phyloP scores from a whole-genome alignment of 2,329 filamentous ascomycete genomes.

The Pseudocercospora macadamiae region DNA sequence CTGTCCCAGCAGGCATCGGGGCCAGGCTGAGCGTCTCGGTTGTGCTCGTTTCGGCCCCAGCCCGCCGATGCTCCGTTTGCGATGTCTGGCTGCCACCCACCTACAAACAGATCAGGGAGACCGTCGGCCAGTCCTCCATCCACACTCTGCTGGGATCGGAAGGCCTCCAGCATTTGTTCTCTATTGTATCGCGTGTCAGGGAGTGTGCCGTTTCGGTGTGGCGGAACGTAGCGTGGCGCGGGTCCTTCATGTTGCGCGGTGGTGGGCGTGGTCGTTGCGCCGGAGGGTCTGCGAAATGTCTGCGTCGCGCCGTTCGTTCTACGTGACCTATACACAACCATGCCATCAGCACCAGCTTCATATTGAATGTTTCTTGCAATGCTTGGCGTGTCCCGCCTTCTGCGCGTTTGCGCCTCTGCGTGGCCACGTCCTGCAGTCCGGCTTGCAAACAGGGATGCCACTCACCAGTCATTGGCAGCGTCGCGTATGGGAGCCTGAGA shows the following conservation, averaged over 20 bases:
- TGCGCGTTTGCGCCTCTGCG: slow-evolving; percentile 14
- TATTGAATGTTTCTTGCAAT: slow-evolving; percentile 1
- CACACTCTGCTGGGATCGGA: slow-evolving; percentile 59
- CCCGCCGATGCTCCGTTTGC: slow-evolving; percentile 62
- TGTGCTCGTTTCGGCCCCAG: slow-evolving; percentile 77
- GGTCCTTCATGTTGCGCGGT: slow-evolving; percentile 42
- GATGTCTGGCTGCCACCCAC: slow-evolving; percentile 77
- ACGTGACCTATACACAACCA: slow-evolving; percentile 55
- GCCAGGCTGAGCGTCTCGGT: slow-evolving; percentile 72
- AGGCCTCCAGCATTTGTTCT: slow-evolving; percentile 78
- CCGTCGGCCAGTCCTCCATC: slow-evolving; percentile 65
- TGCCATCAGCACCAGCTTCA: slow-evolving; percentile 11
- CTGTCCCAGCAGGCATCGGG: slow-evolving; percentile 93
- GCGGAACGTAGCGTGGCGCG: slow-evolving; percentile 59
- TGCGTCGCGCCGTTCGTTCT: slow-evolving; percentile 68
- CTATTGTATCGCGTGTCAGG: slow-evolving; percentile 70
- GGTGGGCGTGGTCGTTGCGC: slow-evolving; percentile 57
- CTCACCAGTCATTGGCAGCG: slow-evolving; percentile 51
- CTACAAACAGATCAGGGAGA: slow-evolving; percentile 69
- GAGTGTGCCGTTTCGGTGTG: slow-evolving; percentile 63
- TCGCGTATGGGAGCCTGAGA: slow-evolving; percentile 46
- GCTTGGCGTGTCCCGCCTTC: slow-evolving; percentile 4
- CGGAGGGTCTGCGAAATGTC: slow-evolving; percentile 67
- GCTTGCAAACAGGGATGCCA: too few species aligned
- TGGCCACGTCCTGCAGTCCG: slow-evolving; percentile 6